Evolutionary conservation across 352 stramenopile genomes (phyloP).

Genomic region (Phytophthora hybrid): DNA sequence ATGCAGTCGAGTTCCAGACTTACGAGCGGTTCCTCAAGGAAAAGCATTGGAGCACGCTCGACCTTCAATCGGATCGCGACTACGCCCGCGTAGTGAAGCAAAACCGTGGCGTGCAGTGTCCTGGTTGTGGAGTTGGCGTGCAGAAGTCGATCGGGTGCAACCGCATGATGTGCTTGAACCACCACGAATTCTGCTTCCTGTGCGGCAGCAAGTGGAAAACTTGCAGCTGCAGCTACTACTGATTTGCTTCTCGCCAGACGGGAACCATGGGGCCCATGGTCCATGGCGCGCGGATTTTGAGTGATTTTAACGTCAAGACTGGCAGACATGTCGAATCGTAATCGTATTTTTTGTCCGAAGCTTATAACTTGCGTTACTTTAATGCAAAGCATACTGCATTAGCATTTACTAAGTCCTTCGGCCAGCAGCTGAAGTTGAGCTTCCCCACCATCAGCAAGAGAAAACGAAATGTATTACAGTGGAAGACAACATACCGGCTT

Average conservation of each 20-base stretch:
- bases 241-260: not conserved
- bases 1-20: slow-evolving; percentile 27
- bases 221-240: slow-evolving; percentile 42
- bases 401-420: too few species aligned
- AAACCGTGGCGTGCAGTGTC: slow-evolving; percentile 62
- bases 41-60: slow-evolving; percentile 50
- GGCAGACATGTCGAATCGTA: not conserved
- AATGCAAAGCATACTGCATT: too few species aligned
- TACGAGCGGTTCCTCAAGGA: slow-evolving; percentile 73
- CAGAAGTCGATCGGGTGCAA: slow-evolving; percentile 63
- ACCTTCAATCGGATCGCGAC: slow-evolving; percentile 68
- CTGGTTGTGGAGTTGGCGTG: slow-evolving; percentile 73
- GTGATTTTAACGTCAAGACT: not conserved
- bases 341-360: not conserved
- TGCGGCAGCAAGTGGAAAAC: slow-evolving; percentile 53
- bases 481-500: too few species aligned
- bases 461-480: too few species aligned
- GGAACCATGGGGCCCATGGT: too few species aligned
- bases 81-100: slow-evolving; percentile 54
- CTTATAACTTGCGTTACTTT: too few species aligned
- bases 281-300: too few species aligned
- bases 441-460: too few species aligned
- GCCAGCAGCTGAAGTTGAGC: too few species aligned
- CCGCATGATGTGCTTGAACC: slow-evolving; percentile 61
- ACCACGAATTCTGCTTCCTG: slow-evolving; percentile 71